Percentiles rank a stretch among this genome's conserved stretches.
Evolutionary conservation across 306 rosid species (phyloP).

Genomic region (Prunus kanzakura): DNA sequence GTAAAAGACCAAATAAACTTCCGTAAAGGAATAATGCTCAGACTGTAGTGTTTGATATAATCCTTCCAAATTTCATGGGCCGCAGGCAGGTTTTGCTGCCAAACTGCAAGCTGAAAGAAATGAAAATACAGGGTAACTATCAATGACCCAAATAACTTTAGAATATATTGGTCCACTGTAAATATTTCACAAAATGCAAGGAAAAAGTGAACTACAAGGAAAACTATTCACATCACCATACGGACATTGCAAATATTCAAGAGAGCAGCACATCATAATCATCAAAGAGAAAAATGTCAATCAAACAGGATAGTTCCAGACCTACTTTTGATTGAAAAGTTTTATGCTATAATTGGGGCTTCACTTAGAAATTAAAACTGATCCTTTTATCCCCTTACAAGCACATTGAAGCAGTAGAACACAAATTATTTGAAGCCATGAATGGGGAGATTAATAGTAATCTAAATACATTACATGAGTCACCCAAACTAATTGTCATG

Average conservation of each 20-base stretch:
- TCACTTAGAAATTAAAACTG: too few relatives aligned
- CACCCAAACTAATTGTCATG: background rate
- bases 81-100: slow-evolving; percentile 60
- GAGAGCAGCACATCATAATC: background rate
- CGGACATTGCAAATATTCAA: background rate
- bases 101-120: slow-evolving; percentile 79
- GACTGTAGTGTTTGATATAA: slow-evolving; percentile 38
- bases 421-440: background rate
- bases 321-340: too few relatives aligned
- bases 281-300: background rate
- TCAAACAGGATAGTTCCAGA: background rate
- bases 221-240: background rate
- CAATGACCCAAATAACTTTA: background rate
- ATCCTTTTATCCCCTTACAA: background rate
- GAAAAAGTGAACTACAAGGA: background rate
- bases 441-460: background rate
- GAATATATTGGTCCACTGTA: background rate
- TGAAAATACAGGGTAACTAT: background rate
- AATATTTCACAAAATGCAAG: background rate
- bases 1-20: slow-evolving; percentile 41
- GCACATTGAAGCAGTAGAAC: background rate
- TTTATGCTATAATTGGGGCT: too few relatives aligned
- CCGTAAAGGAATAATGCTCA: slow-evolving; percentile 34
- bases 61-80: slow-evolving; percentile 73
- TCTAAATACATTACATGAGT: background rate